Evolutionary conservation across 1,284 basidiomycete species (phyloP).

Genomic region (Moesziomyces sp.): DNA sequence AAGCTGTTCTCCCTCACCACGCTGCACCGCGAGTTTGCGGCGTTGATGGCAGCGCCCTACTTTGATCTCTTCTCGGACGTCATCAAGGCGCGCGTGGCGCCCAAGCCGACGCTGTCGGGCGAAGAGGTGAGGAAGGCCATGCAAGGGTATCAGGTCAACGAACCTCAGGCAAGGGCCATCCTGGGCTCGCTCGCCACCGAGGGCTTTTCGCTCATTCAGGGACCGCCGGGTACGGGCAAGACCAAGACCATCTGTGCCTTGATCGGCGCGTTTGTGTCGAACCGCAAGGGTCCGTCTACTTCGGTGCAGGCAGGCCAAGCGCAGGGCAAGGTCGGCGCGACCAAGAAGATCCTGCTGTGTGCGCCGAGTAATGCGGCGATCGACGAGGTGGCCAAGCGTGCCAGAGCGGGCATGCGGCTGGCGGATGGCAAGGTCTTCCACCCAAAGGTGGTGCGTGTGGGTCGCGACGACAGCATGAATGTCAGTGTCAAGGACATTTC

Average conservation of each 20-base stretch:
- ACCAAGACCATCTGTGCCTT: conserved; percentile 97
- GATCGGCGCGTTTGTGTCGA: conserved; percentile 82
- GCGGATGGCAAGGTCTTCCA: conserved; percentile 73
- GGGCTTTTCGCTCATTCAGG: conserved; percentile 94
- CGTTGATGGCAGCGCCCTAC: conserved; percentile 82
- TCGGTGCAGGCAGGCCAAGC: conserved; percentile 34
- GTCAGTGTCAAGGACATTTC: conserved; percentile 85
- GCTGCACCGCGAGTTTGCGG: conserved; percentile 89
- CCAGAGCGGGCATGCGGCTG: conserved; percentile 81
- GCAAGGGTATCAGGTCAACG: conserved; percentile 81
- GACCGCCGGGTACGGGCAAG: conserved; percentile 98
- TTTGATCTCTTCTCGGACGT: conserved; percentile 82
- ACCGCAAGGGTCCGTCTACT: conserved; percentile 44
- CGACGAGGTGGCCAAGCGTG: conserved; percentile 90
- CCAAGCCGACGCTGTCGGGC: conserved; percentile 70
- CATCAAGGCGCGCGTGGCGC: conserved; percentile 75
- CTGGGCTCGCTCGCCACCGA: conserved; percentile 77
- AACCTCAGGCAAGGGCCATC: conserved; percentile 93
- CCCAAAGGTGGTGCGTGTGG: conserved; percentile 89
- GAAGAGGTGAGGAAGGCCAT: conserved; percentile 74
- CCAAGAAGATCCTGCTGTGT: conserved; percentile 86
- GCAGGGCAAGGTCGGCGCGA: conserved; percentile 32
- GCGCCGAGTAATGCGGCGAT: conserved; percentile 99
- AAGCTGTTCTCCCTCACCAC: conserved; percentile 92
- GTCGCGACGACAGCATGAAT: conserved; percentile 82